Evolutionary conservation across 2,329 filamentous ascomycete species (phyloP).

Genomic region (Trichoderma koningiopsis): DNA sequence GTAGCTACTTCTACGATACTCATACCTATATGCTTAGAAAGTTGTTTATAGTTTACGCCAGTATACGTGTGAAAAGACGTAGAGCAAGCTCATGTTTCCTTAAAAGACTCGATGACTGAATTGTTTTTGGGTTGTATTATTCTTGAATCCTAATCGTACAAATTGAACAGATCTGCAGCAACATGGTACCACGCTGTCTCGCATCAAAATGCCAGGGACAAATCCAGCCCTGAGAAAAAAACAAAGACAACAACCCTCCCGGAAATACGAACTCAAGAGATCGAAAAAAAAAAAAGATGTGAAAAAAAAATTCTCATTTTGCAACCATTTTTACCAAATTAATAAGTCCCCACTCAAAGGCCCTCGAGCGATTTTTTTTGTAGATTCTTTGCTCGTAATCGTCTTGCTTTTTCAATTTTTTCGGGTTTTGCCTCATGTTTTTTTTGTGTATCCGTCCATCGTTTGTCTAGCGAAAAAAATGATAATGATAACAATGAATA

Average conservation of each 20-base stretch:
- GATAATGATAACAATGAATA: neutral
- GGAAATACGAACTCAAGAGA: constrained; percentile 19
- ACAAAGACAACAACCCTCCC: neutral
- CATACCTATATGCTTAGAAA: neutral
- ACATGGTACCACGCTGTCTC: constrained; percentile 28
- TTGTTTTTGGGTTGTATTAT: constrained; percentile 22
- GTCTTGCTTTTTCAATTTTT: neutral
- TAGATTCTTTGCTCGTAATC: constrained; percentile 6
- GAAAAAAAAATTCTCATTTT: constrained; percentile 15
- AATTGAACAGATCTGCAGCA: constrained; percentile 28
- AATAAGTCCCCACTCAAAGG: constrained; percentile 24
- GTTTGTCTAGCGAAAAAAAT: constrained; percentile 17
- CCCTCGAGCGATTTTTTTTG: constrained; percentile 8
- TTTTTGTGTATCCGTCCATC: constrained; percentile 15
- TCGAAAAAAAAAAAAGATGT: neutral
- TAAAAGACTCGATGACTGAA: constrained; percentile 13
- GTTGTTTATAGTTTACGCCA: neutral
- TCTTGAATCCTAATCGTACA: constrained; percentile 27
- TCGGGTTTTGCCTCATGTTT: constrained; percentile 2
- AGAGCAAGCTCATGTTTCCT: neutral
- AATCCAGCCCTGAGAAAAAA: constrained; percentile 20
- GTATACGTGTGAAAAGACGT: neutral
- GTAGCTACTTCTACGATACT: neutral
- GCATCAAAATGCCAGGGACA: constrained; percentile 27
- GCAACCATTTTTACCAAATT: constrained; percentile 24